These are phyloP conservation scores for Starmerella kuoi DNA, from an alignment of 805 yeast species.

Conservation along the genomic window DNA sequence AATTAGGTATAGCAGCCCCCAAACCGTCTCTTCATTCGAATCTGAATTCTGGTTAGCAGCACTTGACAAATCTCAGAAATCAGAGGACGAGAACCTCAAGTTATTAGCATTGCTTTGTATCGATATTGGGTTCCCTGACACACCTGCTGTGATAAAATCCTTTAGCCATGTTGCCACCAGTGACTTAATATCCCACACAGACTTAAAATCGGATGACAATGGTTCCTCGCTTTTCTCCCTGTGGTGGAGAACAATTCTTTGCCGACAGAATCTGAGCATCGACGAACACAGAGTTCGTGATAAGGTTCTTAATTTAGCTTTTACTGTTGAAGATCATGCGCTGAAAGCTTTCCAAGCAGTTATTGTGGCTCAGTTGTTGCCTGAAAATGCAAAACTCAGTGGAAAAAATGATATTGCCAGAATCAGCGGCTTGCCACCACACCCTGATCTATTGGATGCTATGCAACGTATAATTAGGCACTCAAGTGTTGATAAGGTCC, in stretches of 20 bases:
- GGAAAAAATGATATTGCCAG: neutral
- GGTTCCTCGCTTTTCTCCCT: constrained; percentile 1
- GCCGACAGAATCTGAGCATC: neutral
- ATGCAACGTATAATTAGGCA: neutral
- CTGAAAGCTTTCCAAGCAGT: constrained; percentile 5
- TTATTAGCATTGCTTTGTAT: neutral
- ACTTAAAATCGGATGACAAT: neutral
- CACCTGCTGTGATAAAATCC: neutral
- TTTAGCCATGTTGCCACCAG: neutral
- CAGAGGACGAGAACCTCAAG: neutral
- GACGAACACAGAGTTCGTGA: neutral
- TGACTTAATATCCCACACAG: too few species aligned
- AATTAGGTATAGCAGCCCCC: neutral
- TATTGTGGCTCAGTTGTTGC: constrained; percentile 3
- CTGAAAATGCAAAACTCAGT: neutral
- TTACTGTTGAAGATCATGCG: neutral
- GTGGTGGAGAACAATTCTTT: constrained; percentile 2
- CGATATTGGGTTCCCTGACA: neutral
- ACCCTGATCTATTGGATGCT: neutral
- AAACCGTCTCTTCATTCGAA: neutral
- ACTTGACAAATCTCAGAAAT: neutral
- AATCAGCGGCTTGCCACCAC: neutral
- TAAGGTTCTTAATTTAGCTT: neutral
- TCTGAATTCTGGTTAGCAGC: neutral
- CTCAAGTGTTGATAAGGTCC: neutral